Conservation (phyloP, 2,329 filamentous ascomycete genomes). For the Ustulina deusta region DNA sequence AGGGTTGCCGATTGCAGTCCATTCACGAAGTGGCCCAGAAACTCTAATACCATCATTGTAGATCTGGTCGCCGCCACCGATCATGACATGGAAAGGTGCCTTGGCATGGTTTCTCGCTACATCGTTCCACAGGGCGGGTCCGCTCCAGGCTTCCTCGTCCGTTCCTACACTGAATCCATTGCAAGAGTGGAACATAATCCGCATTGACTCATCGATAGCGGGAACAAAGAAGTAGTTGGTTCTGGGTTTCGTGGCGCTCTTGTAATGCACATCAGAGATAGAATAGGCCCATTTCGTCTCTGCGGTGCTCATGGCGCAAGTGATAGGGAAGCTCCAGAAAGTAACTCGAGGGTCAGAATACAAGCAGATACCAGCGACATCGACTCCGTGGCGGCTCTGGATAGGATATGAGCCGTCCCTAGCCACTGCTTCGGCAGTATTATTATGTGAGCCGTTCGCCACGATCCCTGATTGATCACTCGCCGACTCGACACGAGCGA, state of each 20-base stretch:
- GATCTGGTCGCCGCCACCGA: slow-evolving; percentile 94
- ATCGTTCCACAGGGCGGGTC: slow-evolving; percentile 95
- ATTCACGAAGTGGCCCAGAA: slow-evolving; percentile 80
- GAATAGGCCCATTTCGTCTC: slow-evolving; percentile 85
- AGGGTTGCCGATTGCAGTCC: slow-evolving; percentile 87
- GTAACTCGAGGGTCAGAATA: slow-evolving; percentile 77
- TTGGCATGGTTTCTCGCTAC: slow-evolving; percentile 84
- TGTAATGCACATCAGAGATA: slow-evolving; percentile 74
- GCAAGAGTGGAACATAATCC: slow-evolving; percentile 98
- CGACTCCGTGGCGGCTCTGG: slow-evolving; percentile 50
- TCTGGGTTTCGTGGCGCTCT: slow-evolving; percentile 66
- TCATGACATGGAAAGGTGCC: slow-evolving; percentile 91
- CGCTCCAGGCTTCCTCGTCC: slow-evolving; percentile 81
- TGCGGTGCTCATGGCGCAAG: slow-evolving; percentile 76
- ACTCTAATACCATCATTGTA: slow-evolving; percentile 96
- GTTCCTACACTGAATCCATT: slow-evolving; percentile 93
- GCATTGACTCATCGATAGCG: slow-evolving; percentile 86
- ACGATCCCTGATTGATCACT: slow-evolving; percentile 45
- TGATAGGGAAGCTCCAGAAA: slow-evolving; percentile 92
- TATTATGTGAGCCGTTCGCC: slow-evolving; percentile 49
- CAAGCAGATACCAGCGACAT: slow-evolving; percentile 69
- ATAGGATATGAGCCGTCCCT: slow-evolving; percentile 58
- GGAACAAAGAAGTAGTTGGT: slow-evolving; percentile 87
- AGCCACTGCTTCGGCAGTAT: slow-evolving; percentile 45
- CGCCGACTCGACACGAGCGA: slow-evolving; percentile 58